Conservation (phyloP, 2,329 filamentous ascomycete species). For the Cladophialophora psammophila region DNA sequence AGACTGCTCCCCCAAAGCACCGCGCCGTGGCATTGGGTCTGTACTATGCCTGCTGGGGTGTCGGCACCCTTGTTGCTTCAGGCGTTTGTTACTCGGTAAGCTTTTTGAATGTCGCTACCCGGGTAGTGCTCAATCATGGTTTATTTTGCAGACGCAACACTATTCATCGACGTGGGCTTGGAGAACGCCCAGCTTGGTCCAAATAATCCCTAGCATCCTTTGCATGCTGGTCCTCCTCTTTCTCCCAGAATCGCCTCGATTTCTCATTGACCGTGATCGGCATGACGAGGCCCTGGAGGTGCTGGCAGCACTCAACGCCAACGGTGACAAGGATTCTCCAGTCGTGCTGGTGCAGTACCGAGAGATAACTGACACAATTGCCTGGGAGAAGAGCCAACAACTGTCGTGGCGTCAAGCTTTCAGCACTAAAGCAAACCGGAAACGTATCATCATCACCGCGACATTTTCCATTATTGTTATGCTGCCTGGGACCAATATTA, state of each 20-base stretch:
- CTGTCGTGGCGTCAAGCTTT: slow-evolving; percentile 24
- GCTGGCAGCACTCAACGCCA: slow-evolving; percentile 55
- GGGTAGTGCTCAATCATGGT: not conserved
- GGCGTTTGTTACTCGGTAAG: slow-evolving; percentile 34
- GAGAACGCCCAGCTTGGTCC: slow-evolving; percentile 62
- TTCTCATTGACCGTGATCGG: slow-evolving; percentile 57
- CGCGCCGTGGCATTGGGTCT: slow-evolving; percentile 31
- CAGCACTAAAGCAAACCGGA: slow-evolving; percentile 46
- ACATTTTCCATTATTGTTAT: slow-evolving; percentile 47
- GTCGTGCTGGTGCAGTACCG: slow-evolving; percentile 52
- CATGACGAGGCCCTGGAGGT: slow-evolving; percentile 52
- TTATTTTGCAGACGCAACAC: slow-evolving; percentile 25
- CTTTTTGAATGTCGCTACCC: too few species aligned
- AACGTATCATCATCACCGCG: slow-evolving; percentile 50
- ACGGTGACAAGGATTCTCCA: slow-evolving; percentile 53
- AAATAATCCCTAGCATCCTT: slow-evolving; percentile 56
- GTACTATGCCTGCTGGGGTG: slow-evolving; percentile 32
- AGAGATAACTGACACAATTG: slow-evolving; percentile 58
- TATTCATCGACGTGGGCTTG: slow-evolving; percentile 53
- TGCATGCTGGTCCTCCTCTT: slow-evolving; percentile 58
- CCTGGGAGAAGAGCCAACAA: slow-evolving; percentile 53
- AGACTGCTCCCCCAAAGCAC: slow-evolving; percentile 29
- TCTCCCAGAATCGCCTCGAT: slow-evolving; percentile 68
- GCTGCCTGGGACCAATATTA: slow-evolving; percentile 50
- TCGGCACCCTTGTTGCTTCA: slow-evolving; percentile 33